A percentile compares a stretch with the other conserved stretches of the same genome.
phyloP scores from a whole-genome alignment of 2,329 filamentous ascomycete genomes.

The Alternaria viburni region DNA sequence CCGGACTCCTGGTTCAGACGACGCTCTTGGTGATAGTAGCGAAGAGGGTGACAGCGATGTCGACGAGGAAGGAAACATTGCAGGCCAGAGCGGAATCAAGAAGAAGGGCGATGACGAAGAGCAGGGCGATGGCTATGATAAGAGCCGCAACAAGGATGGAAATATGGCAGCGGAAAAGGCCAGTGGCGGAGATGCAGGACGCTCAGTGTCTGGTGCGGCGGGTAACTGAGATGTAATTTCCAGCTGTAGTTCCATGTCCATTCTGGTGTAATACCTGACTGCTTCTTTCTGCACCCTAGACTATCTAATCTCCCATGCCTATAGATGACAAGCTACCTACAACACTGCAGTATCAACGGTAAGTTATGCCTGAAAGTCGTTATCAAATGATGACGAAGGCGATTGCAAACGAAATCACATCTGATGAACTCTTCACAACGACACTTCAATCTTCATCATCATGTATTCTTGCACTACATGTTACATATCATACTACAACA shows the following conservation, averaged over 20 bases:
- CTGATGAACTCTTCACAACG: not conserved
- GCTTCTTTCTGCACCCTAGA: too few species aligned
- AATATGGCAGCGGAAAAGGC: not conserved
- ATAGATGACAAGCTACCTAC: too few species aligned
- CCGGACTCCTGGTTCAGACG: too few species aligned
- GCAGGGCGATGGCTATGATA: not conserved
- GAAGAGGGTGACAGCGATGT: not conserved
- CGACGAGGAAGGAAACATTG: not conserved
- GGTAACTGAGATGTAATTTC: too few species aligned
- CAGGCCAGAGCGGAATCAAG: too few species aligned
- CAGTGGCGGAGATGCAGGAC: not conserved
- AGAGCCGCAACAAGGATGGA: rapidly evolving
- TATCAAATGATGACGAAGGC: too few species aligned
- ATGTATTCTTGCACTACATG: not conserved
- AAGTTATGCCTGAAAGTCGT: too few species aligned
- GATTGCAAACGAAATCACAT: not conserved
- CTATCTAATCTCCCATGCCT: too few species aligned
- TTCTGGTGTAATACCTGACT: too few species aligned
- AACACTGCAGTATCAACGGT: too few species aligned
- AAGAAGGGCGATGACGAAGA: not conserved
- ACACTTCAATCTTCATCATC: not conserved
- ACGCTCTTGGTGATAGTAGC: too few species aligned
- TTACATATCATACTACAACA: not conserved
- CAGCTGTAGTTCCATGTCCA: too few species aligned
- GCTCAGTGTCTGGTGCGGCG: not conserved